phyloP scores from a whole-genome alignment of 345 rosid genomes.

The Eucalyptus tenuipes region DNA sequence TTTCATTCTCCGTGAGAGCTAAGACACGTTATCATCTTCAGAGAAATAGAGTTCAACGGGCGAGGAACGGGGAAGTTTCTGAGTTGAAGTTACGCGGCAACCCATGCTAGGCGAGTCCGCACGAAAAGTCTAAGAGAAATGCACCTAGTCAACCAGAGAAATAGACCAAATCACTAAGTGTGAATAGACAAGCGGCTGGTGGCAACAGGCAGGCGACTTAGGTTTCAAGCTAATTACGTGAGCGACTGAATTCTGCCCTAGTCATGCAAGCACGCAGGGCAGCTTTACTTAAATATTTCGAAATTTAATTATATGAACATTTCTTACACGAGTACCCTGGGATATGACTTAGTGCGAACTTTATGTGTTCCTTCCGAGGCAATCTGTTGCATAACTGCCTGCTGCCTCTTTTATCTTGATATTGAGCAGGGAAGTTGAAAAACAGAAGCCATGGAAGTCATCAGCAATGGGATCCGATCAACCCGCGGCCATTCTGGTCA shows the following conservation, averaged over 20 bases:
- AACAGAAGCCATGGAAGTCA: not conserved
- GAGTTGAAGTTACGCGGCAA: not conserved
- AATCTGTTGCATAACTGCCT: not conserved
- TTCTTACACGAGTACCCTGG: not conserved
- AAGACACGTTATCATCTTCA: not conserved
- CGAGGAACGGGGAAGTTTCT: not conserved
- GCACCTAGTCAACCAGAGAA: not conserved
- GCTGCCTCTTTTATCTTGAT: not conserved
- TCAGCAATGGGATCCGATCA: not conserved
- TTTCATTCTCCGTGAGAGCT: not conserved
- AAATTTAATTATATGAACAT: not conserved
- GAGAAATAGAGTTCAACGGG: not conserved
- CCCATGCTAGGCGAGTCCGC: accelerated
- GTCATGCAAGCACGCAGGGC: not conserved
- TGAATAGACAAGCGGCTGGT: not conserved
- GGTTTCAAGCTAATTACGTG: not conserved
- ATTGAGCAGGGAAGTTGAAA: not conserved
- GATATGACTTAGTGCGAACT: not conserved
- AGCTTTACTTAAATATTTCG: not conserved
- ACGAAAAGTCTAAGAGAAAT: not conserved
- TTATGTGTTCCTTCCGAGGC: not conserved
- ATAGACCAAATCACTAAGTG: not conserved
- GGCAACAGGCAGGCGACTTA: not conserved
- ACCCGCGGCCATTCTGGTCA: not conserved
- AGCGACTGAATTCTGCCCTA: not conserved